Base-by-base conservation (phyloP, 2,329 filamentous ascomycete species). In the Diaporthe sp. region DNA sequence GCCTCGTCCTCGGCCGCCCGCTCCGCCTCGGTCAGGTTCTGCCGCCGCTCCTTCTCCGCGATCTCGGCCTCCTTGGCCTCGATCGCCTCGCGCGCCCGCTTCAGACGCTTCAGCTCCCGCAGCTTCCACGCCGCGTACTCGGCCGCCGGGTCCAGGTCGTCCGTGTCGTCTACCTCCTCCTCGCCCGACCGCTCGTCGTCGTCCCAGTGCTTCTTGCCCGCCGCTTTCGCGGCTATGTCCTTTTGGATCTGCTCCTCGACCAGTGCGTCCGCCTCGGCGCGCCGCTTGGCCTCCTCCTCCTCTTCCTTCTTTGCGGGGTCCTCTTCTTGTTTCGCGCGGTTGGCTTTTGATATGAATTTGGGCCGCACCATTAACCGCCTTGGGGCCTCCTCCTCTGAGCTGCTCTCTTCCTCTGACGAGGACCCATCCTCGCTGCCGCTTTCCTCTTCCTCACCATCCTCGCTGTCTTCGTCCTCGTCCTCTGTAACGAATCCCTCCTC, bases 91-190 rank as follows among this genome's bases (percentile, higher is more conserved):
- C 97, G 92, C 80, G 97, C 94, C 70, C 97, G 92, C 85, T 96
- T 96, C 79, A 98, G 92, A 12, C 97, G 93, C 84, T 93, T 93
- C 57, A 99, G 89, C 85, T 99, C 97, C 67, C 97, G 93, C 68
- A 99, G 89, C 82, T 96, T 97, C 96, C 97, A 99, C 0, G 96
- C 95, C 9, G 95, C 95, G 77, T 93, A 91, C 84, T 99, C 97
- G 10, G 95, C 95, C 77, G 94, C 95, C 0, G 95, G 94, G 83
- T 98, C 95, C 4, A 96, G 81, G 49, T 92, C 95, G 82, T 99
- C 97, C 2, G 93, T 94, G 80, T 98, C 97, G 84, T 98, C 95
- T 28, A 98, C 93, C 65, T 92, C 92, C 75, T 91, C 91, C 37
- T 91, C 90, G 72, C 88, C 88, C 22, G 90, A 91, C 22, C 89